Conservation (phyloP, 192 early-diverging fungal species). For the Pilobolus umbonatus region DNA sequence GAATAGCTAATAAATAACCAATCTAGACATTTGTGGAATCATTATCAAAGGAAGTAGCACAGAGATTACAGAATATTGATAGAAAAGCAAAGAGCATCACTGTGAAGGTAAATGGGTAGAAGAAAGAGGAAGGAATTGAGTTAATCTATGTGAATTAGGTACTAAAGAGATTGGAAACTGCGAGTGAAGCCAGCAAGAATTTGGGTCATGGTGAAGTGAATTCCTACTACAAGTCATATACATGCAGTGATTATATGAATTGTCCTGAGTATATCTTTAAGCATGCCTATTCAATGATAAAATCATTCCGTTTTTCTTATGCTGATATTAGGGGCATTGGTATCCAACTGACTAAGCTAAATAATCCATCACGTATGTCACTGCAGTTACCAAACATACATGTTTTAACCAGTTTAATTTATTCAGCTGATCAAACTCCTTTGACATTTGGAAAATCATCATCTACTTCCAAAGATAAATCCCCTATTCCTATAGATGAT, state of each 20-base stretch:
- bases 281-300: conserved; percentile 32
- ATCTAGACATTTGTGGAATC: conserved; percentile 52
- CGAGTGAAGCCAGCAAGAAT: conserved; percentile 50
- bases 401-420: background rate
- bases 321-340: conserved; percentile 51
- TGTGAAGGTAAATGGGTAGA: conserved; percentile 53
- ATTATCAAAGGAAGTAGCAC: conserved; percentile 60
- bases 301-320: conserved; percentile 32
- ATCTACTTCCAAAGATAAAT: background rate
- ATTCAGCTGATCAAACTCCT: background rate
- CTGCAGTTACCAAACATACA: too few relatives aligned
- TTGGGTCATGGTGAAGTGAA: conserved; percentile 67
- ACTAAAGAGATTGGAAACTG: conserved; percentile 46
- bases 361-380: background rate
- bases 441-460: background rate
- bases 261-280: conserved; percentile 38
- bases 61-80: conserved; percentile 52
- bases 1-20: too few relatives aligned
- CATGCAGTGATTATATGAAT: conserved; percentile 43
- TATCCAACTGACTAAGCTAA: conserved; percentile 38
- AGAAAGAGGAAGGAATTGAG: too few relatives aligned
- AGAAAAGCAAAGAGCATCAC: conserved; percentile 58
- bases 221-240: conserved; percentile 46
- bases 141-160: conserved; percentile 36
- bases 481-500: background rate